Evolutionary conservation across 176 grass and related monocot species (phyloP).

Genomic region (Luzula sylvatica): DNA sequence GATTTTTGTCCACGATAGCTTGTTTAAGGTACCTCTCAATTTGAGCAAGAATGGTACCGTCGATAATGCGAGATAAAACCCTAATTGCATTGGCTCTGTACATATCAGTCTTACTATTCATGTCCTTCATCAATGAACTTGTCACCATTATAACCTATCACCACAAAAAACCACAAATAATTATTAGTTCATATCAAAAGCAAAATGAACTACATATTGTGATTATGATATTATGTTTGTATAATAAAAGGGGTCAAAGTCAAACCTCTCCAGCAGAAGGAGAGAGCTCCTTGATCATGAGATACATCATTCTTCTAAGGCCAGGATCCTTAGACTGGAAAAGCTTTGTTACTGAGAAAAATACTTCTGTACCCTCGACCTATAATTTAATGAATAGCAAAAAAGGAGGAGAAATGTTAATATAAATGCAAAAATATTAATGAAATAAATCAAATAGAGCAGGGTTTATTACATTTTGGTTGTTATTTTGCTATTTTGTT

Average conservation of each 20-base stretch:
- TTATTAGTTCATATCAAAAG: constrained; percentile 4
- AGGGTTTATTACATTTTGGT: too few relatives aligned
- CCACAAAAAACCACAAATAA: constrained; percentile 1
- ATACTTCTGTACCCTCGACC: constrained; percentile 92
- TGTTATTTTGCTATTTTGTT: too few relatives aligned
- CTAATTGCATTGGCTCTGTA: constrained; percentile 94
- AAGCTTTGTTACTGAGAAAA: constrained; percentile 90
- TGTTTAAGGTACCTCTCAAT: constrained; percentile 97
- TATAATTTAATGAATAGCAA: constrained; percentile 22
- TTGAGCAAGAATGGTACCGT: constrained; percentile 93
- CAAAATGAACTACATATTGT: too few relatives aligned
- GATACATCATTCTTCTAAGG: constrained; percentile 98
- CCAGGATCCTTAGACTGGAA: constrained; percentile 96
- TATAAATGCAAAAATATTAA: neutral
- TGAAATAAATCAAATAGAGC: too few relatives aligned
- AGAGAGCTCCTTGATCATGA: constrained; percentile 98
- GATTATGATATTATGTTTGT: too few relatives aligned
- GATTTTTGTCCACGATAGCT: constrained; percentile 98
- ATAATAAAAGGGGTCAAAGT: neutral
- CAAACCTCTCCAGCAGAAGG: constrained; percentile 86
- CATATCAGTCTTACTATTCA: constrained; percentile 99
- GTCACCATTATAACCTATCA: constrained; percentile 96
- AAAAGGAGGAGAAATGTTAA: neutral
- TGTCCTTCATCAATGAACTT: constrained; percentile 99
- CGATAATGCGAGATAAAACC: constrained; percentile 91